These are phyloP conservation scores for Candida tammaniensis DNA, from an alignment of 805 yeast species.

Conservation along the genomic window DNA sequence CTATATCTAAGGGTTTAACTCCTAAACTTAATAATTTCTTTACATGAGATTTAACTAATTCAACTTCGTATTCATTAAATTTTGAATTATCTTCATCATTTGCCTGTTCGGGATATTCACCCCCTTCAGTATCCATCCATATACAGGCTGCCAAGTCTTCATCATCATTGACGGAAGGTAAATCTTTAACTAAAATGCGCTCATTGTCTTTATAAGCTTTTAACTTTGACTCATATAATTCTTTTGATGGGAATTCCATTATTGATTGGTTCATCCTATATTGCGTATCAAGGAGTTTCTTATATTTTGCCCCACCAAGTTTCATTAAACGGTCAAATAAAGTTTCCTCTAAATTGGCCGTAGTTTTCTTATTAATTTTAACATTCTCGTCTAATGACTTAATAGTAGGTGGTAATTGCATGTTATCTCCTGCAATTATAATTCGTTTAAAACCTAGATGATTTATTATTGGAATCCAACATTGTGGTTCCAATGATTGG, in stretches of 20 bases:
- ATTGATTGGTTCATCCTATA: slow-evolving; percentile 83
- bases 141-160: slow-evolving; percentile 54
- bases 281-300: slow-evolving; percentile 67
- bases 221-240: slow-evolving; percentile 61
- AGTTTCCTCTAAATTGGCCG: slow-evolving; percentile 58
- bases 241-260: slow-evolving; percentile 72
- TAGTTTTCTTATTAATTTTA: slow-evolving; percentile 28
- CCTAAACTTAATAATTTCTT: slow-evolving; percentile 49
- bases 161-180: slow-evolving; percentile 51
- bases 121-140: slow-evolving; percentile 96
- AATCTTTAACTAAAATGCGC: slow-evolving; percentile 49
- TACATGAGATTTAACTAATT: slow-evolving; percentile 58
- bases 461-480: slow-evolving; percentile 87
- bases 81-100: slow-evolving; percentile 48
- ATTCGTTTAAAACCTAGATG: slow-evolving; percentile 57
- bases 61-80: slow-evolving; percentile 74
- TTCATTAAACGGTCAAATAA: slow-evolving; percentile 74
- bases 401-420: slow-evolving; percentile 88
- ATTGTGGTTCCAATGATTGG: slow-evolving; percentile 90
- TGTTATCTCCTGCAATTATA: slow-evolving; percentile 89
- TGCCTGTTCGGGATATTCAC: slow-evolving; percentile 63
- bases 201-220: slow-evolving; percentile 61
- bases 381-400: slow-evolving; percentile 45
- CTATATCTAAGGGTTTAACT: slow-evolving; percentile 58
- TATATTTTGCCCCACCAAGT: slow-evolving; percentile 43